Base-by-base conservation (phyloP, 208 protist genomes). In the Leptomonas pyrrhocoris region DNA sequence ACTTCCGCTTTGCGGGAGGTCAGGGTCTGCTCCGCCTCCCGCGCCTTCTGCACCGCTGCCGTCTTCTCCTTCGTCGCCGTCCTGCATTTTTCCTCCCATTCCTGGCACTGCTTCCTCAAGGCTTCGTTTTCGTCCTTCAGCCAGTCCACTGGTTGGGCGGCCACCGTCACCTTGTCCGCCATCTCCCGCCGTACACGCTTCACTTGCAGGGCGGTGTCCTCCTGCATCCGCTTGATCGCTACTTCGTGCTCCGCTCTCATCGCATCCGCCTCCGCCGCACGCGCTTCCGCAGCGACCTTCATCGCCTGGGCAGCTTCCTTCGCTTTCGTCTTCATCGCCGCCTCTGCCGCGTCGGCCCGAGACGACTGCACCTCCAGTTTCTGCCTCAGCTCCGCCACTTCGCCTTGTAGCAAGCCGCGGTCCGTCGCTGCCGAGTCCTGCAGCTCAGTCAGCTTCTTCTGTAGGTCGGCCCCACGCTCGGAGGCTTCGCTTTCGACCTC, bases 61-160 rank as follows among this genome's bases (percentile, higher is more conserved):
- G 56, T 19, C 66, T 74, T 78, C 30, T 76, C 66, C 9, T 50
- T 65, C 1, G n/a, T 48, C 9, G 36, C 54, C 19, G 25, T 12
- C 45, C 58, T 55, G 56, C 28, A 54, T n/a, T 50, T 59, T 54
- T 51, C 62, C 34, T 81, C 67, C 48, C 68, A 55, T 2, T 68
- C 65, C 16, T 34, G 43, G 28, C 73, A 55, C 54, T 74, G 54
- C 42, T 43, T 16, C 45, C 70, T 76, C 12, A 81, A 58, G 19
- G 30, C 51, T 21, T 66, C 63, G 51, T 80, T 79, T 42, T 85
- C 80, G 28, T 80, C 72, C 40, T 69, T 80, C 3, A 82, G 49
- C 80, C 76, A 82, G 21, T 85, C 80, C 2, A 79, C 59, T 0
- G 76, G 80, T 34, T 76, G 53, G 30, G 61, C 28, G 5, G 50